These are phyloP conservation scores for Phialocephala subalpina DNA, from an alignment of 2,329 filamentous ascomycete genomes.

Conservation along the genomic window DNA sequence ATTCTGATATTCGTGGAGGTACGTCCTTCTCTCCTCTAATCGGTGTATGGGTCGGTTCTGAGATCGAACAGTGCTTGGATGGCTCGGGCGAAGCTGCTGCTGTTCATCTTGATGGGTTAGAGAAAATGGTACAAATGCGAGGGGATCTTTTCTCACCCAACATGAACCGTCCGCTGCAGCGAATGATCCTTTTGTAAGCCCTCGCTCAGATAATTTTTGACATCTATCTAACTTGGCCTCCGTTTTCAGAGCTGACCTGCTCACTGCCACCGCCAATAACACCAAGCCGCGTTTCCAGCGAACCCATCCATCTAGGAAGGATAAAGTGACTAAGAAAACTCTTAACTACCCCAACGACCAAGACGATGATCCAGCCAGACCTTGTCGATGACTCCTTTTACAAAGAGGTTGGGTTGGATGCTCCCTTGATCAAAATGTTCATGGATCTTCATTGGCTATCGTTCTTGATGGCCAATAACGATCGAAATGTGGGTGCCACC, in stretches of 20 bases:
- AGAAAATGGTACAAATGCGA: constrained; percentile 6
- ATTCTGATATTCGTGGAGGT: constrained; percentile 23
- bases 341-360: not conserved
- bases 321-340: not conserved
- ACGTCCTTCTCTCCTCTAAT: not conserved
- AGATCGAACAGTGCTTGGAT: not conserved
- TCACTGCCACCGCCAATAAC: not conserved
- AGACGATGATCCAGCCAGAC: not conserved
- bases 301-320: not conserved
- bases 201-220: not conserved
- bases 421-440: not conserved
- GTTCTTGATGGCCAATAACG: not conserved
- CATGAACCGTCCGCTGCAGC: constrained; percentile 2
- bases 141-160: constrained; percentile 3
- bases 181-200: constrained; percentile 7
- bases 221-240: not conserved
- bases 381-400: not conserved
- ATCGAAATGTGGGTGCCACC: not conserved
- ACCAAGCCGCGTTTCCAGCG: constrained; percentile 1
- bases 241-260: constrained; percentile 2
- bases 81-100: constrained; percentile 1
- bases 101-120: constrained; percentile 11
- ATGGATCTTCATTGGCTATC: constrained; percentile 5
- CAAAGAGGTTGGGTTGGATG: constrained; percentile 4
- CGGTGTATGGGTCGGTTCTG: not conserved